Evolutionary conservation across 257 asterid species (phyloP).

Genomic region (Paraleonurus japonicus): DNA sequence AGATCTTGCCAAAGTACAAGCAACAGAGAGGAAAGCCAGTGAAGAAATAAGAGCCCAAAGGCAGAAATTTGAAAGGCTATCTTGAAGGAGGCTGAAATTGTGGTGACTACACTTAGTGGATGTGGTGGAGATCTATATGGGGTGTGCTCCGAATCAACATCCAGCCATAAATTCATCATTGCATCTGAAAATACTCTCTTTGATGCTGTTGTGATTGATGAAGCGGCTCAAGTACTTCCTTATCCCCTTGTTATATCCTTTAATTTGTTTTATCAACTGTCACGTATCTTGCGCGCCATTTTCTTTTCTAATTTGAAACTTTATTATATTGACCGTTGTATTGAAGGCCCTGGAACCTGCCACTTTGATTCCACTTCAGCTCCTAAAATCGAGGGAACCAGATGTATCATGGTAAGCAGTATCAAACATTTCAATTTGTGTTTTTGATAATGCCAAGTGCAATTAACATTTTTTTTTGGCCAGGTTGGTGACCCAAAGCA

Average conservation of each 20-base stretch:
- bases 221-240: constrained; percentile 90
- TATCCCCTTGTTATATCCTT: constrained; percentile 24
- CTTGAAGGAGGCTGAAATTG: constrained; percentile 93
- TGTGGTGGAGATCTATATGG: constrained; percentile 96
- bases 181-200: constrained; percentile 70
- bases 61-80: constrained; percentile 75
- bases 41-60: constrained; percentile 85
- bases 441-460: constrained; percentile 21
- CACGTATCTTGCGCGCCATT: constrained; percentile 8
- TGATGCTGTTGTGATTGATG: constrained; percentile 99
- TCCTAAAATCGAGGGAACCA: constrained; percentile 84
- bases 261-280: constrained; percentile 24
- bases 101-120: constrained; percentile 96
- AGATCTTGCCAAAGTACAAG: constrained; percentile 76
- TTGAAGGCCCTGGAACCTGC: constrained; percentile 96
- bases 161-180: constrained; percentile 66
- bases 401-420: constrained; percentile 85
- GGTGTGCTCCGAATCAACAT: constrained; percentile 76
- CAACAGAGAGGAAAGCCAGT: constrained; percentile 68
- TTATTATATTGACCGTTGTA: constrained; percentile 9
- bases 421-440: constrained; percentile 12
- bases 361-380: constrained; percentile 96
- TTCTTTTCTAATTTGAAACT: constrained; percentile 26
- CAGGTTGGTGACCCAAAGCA: constrained; percentile 99
- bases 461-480: constrained; percentile 27